These are phyloP conservation scores for Fraxinus angustifolia DNA, from an alignment of 305 asterid species.

Conservation along the genomic window DNA sequence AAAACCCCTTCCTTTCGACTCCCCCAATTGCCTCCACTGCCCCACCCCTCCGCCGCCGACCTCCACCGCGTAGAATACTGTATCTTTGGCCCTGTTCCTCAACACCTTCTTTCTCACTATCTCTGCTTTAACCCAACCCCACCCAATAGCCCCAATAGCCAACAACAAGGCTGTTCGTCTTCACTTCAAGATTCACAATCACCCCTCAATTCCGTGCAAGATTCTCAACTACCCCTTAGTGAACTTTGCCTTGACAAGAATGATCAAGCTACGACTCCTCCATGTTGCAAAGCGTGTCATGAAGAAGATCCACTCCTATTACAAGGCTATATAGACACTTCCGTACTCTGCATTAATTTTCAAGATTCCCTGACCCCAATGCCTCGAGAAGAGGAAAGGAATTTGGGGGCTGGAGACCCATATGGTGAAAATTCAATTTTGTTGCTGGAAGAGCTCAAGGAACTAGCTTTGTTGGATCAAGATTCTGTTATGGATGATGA, in stretches of 20 bases:
- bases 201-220: neutral
- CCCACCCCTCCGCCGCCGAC: neutral
- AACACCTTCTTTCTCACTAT: neutral
- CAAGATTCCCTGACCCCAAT: neutral
- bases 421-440: neutral
- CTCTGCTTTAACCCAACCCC: neutral
- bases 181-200: neutral
- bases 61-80: neutral
- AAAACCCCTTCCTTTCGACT: conserved; percentile 3
- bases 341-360: neutral
- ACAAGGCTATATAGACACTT: neutral
- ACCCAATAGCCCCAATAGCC: neutral
- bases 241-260: neutral
- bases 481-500: neutral
- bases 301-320: neutral
- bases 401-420: neutral
- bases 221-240: neutral
- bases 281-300: neutral
- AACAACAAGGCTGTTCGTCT: neutral
- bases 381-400: neutral
- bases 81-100: neutral
- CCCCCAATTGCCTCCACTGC: neutral
- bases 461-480: neutral
- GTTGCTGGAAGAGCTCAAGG: conserved; percentile 1
- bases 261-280: neutral